These are phyloP conservation scores for Monilinia fructicola DNA, from an alignment of 2,329 filamentous ascomycete species.

Conservation along the genomic window DNA sequence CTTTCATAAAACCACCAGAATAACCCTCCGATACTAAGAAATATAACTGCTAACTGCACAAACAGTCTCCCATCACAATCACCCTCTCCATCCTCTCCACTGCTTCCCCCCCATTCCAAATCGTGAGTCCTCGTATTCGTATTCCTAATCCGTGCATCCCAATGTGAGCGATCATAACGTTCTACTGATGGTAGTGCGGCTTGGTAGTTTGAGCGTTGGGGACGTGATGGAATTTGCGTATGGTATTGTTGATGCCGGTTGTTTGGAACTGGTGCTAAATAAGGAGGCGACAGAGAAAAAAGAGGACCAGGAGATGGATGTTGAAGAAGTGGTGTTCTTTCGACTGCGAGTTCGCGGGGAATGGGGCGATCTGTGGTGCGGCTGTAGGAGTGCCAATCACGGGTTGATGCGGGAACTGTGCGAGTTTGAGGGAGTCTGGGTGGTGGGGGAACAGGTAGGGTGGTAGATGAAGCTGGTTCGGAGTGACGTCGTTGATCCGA, in stretches of 20 bases:
- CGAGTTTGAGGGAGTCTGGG: neutral
- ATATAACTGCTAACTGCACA: neutral
- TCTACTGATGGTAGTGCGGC: neutral
- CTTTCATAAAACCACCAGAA: slow-evolving; percentile 5
- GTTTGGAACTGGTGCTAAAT: neutral
- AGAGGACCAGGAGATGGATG: neutral
- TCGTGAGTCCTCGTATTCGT: neutral
- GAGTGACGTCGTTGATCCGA: neutral
- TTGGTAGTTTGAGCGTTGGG: neutral
- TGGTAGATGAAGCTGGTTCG: neutral
- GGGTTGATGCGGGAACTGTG: neutral
- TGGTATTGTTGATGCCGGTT: neutral
- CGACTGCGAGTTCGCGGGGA: neutral
- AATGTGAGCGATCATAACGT: slow-evolving; percentile 5
- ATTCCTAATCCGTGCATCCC: slow-evolving; percentile 5
- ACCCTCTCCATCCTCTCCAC: neutral
- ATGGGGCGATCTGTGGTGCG: neutral
- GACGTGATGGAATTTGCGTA: neutral
- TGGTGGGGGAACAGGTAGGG: neutral
- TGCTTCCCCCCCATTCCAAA: neutral
- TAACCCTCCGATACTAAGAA: neutral
- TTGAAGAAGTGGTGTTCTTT: neutral
- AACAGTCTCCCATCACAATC: neutral
- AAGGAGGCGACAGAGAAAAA: neutral
- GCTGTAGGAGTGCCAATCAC: slow-evolving; percentile 1